Evolutionary conservation across 116 monocot species (phyloP), one percentile per base, ranked within the genome.

Genomic region (Cymodocea nodosa): DNA sequence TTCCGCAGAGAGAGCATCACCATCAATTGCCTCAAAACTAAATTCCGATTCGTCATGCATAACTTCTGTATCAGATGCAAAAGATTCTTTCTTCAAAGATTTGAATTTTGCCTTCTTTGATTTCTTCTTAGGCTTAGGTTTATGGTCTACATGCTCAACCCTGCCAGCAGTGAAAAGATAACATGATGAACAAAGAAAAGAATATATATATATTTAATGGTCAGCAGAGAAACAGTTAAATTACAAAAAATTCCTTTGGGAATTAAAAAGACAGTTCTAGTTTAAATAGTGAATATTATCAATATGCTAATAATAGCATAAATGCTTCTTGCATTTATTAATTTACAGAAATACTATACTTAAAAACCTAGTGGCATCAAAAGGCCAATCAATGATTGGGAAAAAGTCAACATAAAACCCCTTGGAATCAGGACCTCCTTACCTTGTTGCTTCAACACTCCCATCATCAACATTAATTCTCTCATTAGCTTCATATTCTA

Each of bases 91-190:
- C 80, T 89, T 98, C 17, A 92, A 74, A 64, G 92, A 92, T 71
- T 92, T 98, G 70, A 92, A 86, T 68, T 98, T 98, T 36, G 76
- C 71, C 73, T 89, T 98, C 67, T 92, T 89, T 51, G 35, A 52
- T 63, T 84, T 94, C 78, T 78, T 90, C 70, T 89, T 98, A 19
- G 69, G 60, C 69, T 98, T 98, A 13, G 83, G 56, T 65, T 81
- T 92, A 25, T 73, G 79, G 49, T 79, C 83, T 36, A n/a, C 37
- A 39, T 37, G 17, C 5, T 62, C 62, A 18, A 39, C 62, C 62
- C 62, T 62, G 62, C 17, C 37, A 8, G 19, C 56, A 23, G 44
- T 44, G 22, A 62, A 62, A 62, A 62, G 0, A 11, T 62, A 35
- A 16, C 15, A 13, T 35, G 17, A 79, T 81, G 74, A 37, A 63